A percentile compares a stretch with the other conserved stretches of the same genome.
Evolutionary conservation across 1,284 basidiomycete species (phyloP).

Genomic region (Macrocybe sp.): DNA sequence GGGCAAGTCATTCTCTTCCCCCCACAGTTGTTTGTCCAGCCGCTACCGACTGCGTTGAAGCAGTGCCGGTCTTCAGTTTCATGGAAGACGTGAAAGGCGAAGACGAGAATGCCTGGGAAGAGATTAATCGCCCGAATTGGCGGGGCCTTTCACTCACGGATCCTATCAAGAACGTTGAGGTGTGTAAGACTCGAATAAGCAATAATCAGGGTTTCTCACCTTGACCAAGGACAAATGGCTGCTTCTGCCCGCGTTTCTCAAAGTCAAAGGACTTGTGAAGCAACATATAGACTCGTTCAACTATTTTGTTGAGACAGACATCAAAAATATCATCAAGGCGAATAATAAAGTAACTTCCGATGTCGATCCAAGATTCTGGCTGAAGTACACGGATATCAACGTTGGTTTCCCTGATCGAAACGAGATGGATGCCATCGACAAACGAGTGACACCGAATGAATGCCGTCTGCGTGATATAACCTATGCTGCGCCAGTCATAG

Average conservation of each 20-base stretch:
- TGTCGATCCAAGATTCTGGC: slow-evolving; percentile 95
- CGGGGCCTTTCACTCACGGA: slow-evolving; percentile 70
- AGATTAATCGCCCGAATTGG: slow-evolving; percentile 54
- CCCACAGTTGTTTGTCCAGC: too few relatives aligned
- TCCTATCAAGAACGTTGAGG: slow-evolving; percentile 77
- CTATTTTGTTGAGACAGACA: slow-evolving; percentile 96
- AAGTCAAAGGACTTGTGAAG: slow-evolving; percentile 98
- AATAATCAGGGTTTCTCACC: slow-evolving; percentile 1
- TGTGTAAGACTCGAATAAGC: slow-evolving; percentile 25
- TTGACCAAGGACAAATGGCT: slow-evolving; percentile 90
- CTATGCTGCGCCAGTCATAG: slow-evolving; percentile 91
- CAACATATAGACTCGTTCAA: slow-evolving; percentile 99
- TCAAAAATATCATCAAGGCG: slow-evolving; percentile 94
- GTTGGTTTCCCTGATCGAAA: slow-evolving; percentile 89
- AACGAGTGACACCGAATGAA: slow-evolving; percentile 93
- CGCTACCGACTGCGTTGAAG: background rate
- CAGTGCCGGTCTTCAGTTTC: background rate
- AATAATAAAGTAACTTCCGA: slow-evolving; percentile 95
- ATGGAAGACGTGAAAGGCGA: slow-evolving; percentile 22
- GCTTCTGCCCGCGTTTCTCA: slow-evolving; percentile 88
- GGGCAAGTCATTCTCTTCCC: too few relatives aligned
- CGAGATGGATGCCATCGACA: slow-evolving; percentile 79
- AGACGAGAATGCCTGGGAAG: slow-evolving; percentile 57
- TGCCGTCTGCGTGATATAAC: slow-evolving; percentile 96
- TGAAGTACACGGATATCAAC: slow-evolving; percentile 95